These are phyloP conservation scores for Carallia pectinifolia DNA, from an alignment of 345 rosid species.

Conservation along the genomic window DNA sequence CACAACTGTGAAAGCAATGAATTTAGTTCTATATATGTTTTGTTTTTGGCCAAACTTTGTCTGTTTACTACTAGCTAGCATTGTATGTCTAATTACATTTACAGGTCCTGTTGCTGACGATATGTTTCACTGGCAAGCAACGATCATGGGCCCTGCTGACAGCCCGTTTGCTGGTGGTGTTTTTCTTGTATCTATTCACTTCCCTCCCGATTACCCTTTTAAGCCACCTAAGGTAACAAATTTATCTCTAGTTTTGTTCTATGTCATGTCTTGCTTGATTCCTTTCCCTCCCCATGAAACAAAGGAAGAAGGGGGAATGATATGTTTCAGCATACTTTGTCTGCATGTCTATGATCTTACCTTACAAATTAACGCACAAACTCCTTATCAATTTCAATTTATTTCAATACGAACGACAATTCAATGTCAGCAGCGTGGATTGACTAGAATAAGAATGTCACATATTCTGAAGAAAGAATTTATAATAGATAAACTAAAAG, in stretches of 20 bases:
- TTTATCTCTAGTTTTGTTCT: not conserved
- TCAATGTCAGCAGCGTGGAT: too few relatives aligned
- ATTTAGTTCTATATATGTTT: not conserved
- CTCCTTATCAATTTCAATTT: too few relatives aligned
- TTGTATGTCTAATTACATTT: not conserved
- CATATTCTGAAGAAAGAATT: too few relatives aligned
- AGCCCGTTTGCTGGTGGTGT: conserved; percentile 27
- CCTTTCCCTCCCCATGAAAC: not conserved
- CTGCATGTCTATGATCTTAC: too few relatives aligned
- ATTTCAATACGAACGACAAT: too few relatives aligned
- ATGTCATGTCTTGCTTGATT: not conserved
- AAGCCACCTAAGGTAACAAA: conserved; percentile 24
- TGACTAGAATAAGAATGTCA: too few relatives aligned
- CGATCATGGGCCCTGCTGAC: conserved; percentile 24
- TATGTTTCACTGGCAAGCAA: conserved; percentile 27
- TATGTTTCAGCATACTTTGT: too few relatives aligned
- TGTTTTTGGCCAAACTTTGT: not conserved
- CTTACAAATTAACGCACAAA: too few relatives aligned
- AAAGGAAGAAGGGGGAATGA: too few relatives aligned
- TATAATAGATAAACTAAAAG: too few relatives aligned
- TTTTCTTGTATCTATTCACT: conserved; percentile 23
- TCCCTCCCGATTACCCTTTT: conserved; percentile 27
- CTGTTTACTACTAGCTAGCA: not conserved
- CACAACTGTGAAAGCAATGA: not conserved
- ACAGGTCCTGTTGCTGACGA: conserved; percentile 28